These are phyloP conservation scores for Xylariaceae sp. DNA, from an alignment of 2,329 filamentous ascomycete genomes.

Conservation along the genomic window DNA sequence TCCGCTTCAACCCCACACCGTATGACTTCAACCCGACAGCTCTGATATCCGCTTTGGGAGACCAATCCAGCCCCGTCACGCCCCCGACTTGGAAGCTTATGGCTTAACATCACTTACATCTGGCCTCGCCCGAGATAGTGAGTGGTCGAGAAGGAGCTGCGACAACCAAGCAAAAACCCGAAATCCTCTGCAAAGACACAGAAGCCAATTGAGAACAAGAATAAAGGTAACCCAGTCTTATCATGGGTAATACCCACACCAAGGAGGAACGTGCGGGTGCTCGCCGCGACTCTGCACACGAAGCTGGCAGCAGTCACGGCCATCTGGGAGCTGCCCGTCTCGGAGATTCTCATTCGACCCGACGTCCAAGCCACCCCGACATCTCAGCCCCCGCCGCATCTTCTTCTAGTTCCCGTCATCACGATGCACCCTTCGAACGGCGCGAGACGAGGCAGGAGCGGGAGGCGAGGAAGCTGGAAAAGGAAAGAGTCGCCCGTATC, in stretches of 20 bases:
- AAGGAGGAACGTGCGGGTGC: conserved; percentile 13
- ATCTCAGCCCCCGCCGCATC: conserved; percentile 41
- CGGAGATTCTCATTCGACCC: conserved; percentile 12
- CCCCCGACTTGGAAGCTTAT: neutral
- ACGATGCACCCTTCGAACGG: conserved; percentile 50
- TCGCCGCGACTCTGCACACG: conserved; percentile 6
- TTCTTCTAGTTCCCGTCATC: conserved; percentile 35
- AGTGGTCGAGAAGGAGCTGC: neutral
- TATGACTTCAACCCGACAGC: neutral
- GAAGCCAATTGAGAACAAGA: neutral
- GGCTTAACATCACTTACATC: neutral
- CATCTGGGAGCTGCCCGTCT: conserved; percentile 6
- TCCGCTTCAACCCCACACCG: neutral
- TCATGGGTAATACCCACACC: conserved; percentile 17
- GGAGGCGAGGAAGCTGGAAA: conserved; percentile 79
- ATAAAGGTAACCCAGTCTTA: neutral
- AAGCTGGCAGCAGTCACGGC: conserved; percentile 6
- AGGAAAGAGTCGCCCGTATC: conserved; percentile 66
- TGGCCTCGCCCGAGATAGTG: neutral
- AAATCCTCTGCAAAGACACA: neutral
- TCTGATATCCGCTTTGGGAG: conserved; percentile 1
- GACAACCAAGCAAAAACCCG: neutral
- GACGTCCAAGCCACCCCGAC: conserved; percentile 39
- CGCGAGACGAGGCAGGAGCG: conserved; percentile 88
- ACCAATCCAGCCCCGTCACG: neutral